Conservation (phyloP, 1,139 yeast genomes). For the Blastobotrys buckinghamii region DNA sequence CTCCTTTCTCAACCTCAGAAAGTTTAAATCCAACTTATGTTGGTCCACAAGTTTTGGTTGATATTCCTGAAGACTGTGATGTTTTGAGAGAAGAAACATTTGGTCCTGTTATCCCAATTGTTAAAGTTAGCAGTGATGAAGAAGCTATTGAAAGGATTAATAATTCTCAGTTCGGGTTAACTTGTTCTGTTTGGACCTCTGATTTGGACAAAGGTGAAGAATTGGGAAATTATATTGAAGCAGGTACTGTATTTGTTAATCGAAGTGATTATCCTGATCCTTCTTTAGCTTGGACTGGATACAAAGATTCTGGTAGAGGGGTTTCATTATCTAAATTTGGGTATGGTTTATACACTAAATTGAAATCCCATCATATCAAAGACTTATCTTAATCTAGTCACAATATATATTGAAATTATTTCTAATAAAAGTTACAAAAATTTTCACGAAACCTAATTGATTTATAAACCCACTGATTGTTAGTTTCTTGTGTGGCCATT, state of each 20-base stretch:
- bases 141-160: conserved; percentile 35
- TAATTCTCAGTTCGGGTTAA: conserved; percentile 43
- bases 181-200: conserved; percentile 51
- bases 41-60: conserved; percentile 73
- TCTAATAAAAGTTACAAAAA: too few species aligned
- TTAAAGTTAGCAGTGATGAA: conserved; percentile 34
- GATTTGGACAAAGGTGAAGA: conserved; percentile 46
- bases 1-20: conserved; percentile 42
- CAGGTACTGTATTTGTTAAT: conserved; percentile 86
- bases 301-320: conserved; percentile 79
- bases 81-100: conserved; percentile 77
- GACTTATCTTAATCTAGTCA: conserved; percentile 4
- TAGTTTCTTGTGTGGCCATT: too few species aligned
- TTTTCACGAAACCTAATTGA: too few species aligned
- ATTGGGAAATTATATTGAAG: conserved; percentile 63
- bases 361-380: conserved; percentile 36
- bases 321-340: conserved; percentile 33
- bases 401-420: too few species aligned
- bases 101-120: conserved; percentile 42
- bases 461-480: too few species aligned
- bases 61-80: conserved; percentile 58
- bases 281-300: conserved; percentile 78
- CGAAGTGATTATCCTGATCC: conserved; percentile 77
- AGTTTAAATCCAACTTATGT: conserved; percentile 60
- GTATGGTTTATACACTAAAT: conserved; percentile 31